Evolutionary conservation across 2,329 filamentous ascomycete species (phyloP), one percentile per base, ranked within the genome.

Genomic region (Penicillium oxalicum): DNA sequence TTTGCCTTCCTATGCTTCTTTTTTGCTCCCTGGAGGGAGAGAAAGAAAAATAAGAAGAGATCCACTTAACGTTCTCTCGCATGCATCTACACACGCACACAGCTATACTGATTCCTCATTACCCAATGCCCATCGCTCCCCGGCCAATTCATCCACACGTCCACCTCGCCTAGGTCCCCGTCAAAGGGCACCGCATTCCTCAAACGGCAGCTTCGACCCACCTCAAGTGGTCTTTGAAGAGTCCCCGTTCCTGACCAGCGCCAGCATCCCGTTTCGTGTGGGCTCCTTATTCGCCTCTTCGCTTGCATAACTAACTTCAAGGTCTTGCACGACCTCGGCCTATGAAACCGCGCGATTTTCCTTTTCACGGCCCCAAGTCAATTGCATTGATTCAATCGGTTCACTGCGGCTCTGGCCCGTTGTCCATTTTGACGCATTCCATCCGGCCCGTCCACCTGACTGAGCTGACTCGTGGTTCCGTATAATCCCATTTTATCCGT

Each of bases 1-100:
- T 36, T 37, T 44, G 11, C 28, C 12, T 37, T 36, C 27, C 28
- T 35, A 25, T 35, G 42, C 32, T 36, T 29, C 33, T 3, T 32
- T 32, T 32, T 7, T 28, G 33, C 28, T 25, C n/a, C 9, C 42
- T 36, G 33, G 33, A 32, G 32, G 27, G 24, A 18, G 33, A 32
- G 11, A 8, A 32, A 32, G 7, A 7, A 32, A 32, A 32, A 32
- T 4, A 7, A 3, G 29, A 7, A 32, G 42, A 35, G 35, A 36
- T 36, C 42, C 42, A 44, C 42, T 36, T 44, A 11, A 27, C 41
- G 29, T 44, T 24, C 33, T 36, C 41, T 11, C 41, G 12, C 41
- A 18, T 25, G 32, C 40, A 35, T 12, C 24, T 7, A 18, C 39
- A 40, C 37, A 39, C 36, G 25, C 18, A 40, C 12, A n/a, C 40